Evolutionary conservation across 768 basidiomycete species (phyloP).

Genomic region (Tylopilus sp.): DNA sequence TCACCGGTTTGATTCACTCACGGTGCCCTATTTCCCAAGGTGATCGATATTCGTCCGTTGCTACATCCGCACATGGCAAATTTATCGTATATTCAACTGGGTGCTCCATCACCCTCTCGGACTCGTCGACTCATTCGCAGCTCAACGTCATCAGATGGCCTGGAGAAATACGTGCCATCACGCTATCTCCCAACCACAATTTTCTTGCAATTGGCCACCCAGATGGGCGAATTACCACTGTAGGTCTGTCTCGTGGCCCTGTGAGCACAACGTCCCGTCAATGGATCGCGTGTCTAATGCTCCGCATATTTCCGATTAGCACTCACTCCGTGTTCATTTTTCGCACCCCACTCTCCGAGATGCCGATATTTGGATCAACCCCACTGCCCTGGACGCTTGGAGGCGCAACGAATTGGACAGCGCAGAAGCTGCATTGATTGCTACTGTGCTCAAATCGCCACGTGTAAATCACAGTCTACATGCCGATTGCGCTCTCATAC

Average conservation of each 20-base stretch:
- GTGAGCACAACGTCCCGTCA: background rate
- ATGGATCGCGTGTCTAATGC: background rate
- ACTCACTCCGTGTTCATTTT: background rate
- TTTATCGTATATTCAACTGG: background rate
- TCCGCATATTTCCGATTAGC: background rate
- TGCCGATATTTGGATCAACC: too few species aligned
- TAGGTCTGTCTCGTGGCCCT: background rate
- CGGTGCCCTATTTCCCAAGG: background rate
- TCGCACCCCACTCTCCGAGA: background rate
- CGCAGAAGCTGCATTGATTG: too few species aligned
- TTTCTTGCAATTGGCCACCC: background rate
- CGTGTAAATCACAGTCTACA: background rate
- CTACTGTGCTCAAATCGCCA: too few species aligned
- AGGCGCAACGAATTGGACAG: too few species aligned
- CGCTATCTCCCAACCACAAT: background rate
- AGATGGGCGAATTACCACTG: background rate
- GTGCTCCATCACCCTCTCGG: background rate
- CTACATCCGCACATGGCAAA: background rate
- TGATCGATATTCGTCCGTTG: background rate
- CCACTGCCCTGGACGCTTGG: too few species aligned
- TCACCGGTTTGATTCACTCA: background rate
- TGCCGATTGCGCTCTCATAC: background rate
- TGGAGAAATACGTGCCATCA: background rate
- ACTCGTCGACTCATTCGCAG: background rate
- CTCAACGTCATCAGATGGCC: background rate